Evolutionary conservation across 139 green algal genomes (phyloP).

Genomic region (Micromonas pusilla): DNA sequence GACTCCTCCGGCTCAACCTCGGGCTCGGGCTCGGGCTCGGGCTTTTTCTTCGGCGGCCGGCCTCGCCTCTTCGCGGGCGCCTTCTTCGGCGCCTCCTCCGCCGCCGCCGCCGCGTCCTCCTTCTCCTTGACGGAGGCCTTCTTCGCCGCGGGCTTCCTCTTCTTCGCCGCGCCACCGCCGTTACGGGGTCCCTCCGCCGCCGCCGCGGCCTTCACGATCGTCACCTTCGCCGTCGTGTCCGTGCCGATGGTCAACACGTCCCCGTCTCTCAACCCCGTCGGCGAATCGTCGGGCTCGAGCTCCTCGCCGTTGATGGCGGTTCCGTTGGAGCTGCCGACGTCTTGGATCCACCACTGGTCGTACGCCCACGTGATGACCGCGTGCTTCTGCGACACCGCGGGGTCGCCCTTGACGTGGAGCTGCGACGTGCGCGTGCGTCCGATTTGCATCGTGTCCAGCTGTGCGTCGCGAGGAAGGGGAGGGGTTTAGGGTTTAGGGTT

Average conservation of each 20-base stretch:
- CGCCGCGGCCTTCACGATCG: not conserved
- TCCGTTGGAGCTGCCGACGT: conserved; percentile 11
- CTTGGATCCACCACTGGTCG: not conserved
- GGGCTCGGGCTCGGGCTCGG: not conserved
- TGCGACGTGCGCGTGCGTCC: not conserved
- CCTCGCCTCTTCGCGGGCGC: not conserved
- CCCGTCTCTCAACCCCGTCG: not conserved
- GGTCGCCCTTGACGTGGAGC: not conserved
- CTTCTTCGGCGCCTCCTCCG: not conserved
- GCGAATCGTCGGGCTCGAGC: not conserved
- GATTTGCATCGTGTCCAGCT: not conserved
- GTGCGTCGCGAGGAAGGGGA: too few species aligned
- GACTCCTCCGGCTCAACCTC: not conserved
- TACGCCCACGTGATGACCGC: not conserved
- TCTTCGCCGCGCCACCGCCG: not conserved
- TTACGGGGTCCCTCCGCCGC: too few species aligned
- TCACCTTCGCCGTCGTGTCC: not conserved
- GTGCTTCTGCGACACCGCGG: conserved; percentile 11
- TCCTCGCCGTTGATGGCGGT: not conserved
- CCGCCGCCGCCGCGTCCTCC: not conserved
- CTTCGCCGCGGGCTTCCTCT: not conserved
- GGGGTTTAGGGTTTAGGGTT: too few species aligned
- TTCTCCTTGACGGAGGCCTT: not conserved
- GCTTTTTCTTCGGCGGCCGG: not conserved
- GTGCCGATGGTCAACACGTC: not conserved